A percentile compares a stretch with the other conserved stretches of the same genome.
phyloP scores from a whole-genome alignment of 441 rosid genomes.

The Daphne laureola region DNA sequence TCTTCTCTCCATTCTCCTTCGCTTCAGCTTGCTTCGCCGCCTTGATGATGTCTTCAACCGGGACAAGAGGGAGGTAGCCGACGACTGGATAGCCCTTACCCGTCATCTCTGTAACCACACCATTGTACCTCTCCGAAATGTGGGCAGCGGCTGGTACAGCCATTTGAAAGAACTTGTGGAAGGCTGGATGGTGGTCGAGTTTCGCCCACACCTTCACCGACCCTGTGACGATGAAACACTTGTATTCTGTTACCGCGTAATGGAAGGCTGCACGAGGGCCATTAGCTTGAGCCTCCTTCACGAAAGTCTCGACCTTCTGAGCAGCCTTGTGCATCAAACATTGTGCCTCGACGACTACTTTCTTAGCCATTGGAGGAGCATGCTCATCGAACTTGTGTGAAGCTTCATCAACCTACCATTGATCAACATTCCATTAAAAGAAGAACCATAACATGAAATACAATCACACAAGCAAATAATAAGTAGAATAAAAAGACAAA shows the following conservation, averaged over 20 bases:
- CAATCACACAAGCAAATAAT: no score
- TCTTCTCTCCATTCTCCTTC: conserved; percentile 26
- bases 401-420: conserved; percentile 56
- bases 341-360: conserved; percentile 31
- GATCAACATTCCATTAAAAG: no score
- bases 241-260: conserved; percentile 44
- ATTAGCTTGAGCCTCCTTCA: conserved; percentile 42
- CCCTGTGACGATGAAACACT: conserved; percentile 32
- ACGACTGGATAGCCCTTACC: conserved; percentile 50
- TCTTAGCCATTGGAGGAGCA: conserved; percentile 67
- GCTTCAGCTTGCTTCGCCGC: conserved; percentile 39
- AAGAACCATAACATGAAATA: no score
- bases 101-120: conserved; percentile 28
- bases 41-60: conserved; percentile 53
- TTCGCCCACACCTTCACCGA: conserved; percentile 52
- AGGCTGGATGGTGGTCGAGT: conserved; percentile 36
- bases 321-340: conserved; percentile 30
- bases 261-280: conserved; percentile 54
- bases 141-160: conserved; percentile 53
- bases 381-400: conserved; percentile 47
- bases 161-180: conserved; percentile 38
- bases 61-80: conserved; percentile 54
- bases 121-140: conserved; percentile 48
- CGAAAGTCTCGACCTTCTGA: conserved; percentile 38
- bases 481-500: no score